Conservation (phyloP, 2,329 filamentous ascomycete genomes). For the Colletotrichum higginsianum region DNA sequence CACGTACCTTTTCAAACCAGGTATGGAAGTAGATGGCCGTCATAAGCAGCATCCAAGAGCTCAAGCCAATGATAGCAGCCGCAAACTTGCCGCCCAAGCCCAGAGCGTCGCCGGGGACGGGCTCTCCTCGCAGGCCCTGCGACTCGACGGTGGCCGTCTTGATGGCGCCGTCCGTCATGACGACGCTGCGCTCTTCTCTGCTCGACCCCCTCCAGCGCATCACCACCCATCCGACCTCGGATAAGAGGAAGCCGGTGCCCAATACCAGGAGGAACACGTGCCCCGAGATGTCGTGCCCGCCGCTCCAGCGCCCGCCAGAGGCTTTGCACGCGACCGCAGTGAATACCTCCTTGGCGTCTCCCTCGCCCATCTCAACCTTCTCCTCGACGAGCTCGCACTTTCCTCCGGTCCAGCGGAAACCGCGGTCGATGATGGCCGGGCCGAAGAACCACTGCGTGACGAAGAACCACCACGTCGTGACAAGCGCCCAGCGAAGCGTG, state of each 20-base stretch:
- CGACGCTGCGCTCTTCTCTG: slow-evolving; percentile 75
- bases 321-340: slow-evolving; percentile 87
- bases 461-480: slow-evolving; percentile 85
- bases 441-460: slow-evolving; percentile 99
- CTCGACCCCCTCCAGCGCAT: slow-evolving; percentile 56
- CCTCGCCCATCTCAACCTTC: slow-evolving; percentile 62
- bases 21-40: slow-evolving; percentile 99
- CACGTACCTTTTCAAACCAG: slow-evolving; percentile 92
- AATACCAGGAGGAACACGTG: slow-evolving; percentile 95
- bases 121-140: slow-evolving; percentile 27
- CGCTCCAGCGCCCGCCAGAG: slow-evolving; percentile 86
- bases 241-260: slow-evolving; percentile 83
- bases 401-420: slow-evolving; percentile 90
- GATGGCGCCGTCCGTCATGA: slow-evolving; percentile 76
- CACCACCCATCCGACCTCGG: slow-evolving; percentile 80
- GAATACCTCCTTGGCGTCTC: slow-evolving; percentile 67
- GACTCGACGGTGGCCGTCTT: slow-evolving; percentile 70
- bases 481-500: slow-evolving; percentile 75
- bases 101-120: slow-evolving; percentile 47
- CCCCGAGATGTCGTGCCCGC: slow-evolving; percentile 96
- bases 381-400: slow-evolving; percentile 76
- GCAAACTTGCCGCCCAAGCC: slow-evolving; percentile 70
- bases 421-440: slow-evolving; percentile 88
- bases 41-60: slow-evolving; percentile 98
- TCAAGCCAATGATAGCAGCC: slow-evolving; percentile 76